phyloP scores from a whole-genome alignment of 192 early-diverging fungal species.

The Spinellus fusiger region DNA sequence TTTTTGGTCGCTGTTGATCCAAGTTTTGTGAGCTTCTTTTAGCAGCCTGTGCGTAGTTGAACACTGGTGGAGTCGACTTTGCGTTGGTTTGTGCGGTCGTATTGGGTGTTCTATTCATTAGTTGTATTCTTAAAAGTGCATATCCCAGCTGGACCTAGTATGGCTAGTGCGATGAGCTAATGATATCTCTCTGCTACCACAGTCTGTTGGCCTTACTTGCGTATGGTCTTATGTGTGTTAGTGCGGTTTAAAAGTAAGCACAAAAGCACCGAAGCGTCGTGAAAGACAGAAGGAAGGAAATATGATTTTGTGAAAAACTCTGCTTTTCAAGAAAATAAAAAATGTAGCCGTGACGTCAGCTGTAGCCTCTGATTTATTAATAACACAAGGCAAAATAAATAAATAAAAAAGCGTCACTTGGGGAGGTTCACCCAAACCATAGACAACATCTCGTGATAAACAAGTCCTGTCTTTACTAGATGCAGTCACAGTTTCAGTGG shows the following conservation, averaged over 20 bases:
- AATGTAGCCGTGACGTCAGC: background rate
- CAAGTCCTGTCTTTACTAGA: too few species aligned
- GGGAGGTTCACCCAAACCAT: too few species aligned
- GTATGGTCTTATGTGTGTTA: too few species aligned
- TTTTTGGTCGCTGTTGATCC: constrained; percentile 1
- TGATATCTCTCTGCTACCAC: too few species aligned
- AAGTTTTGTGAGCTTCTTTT: constrained; percentile 21
- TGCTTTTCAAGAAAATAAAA: constrained; percentile 1
- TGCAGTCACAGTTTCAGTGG: too few species aligned
- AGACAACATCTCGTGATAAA: too few species aligned
- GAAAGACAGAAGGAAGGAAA: background rate
- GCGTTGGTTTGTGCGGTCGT: constrained; percentile 13
- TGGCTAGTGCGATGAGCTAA: background rate
- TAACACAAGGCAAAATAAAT: too few species aligned
- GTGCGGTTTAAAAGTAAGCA: background rate
- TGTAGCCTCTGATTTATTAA: too few species aligned
- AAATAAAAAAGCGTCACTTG: too few species aligned
- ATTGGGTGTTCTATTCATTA: constrained; percentile 24
- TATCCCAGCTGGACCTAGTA: constrained; percentile 15
- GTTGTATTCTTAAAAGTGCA: constrained; percentile 15
- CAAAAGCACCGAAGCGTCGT: constrained; percentile 1
- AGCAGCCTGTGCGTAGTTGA: constrained; percentile 34
- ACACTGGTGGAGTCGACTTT: constrained; percentile 26
- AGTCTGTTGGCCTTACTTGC: too few species aligned
- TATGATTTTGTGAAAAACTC: background rate